phyloP scores from a whole-genome alignment of 192 early-diverging fungal species.

The Entomortierella beljakovae region DNA sequence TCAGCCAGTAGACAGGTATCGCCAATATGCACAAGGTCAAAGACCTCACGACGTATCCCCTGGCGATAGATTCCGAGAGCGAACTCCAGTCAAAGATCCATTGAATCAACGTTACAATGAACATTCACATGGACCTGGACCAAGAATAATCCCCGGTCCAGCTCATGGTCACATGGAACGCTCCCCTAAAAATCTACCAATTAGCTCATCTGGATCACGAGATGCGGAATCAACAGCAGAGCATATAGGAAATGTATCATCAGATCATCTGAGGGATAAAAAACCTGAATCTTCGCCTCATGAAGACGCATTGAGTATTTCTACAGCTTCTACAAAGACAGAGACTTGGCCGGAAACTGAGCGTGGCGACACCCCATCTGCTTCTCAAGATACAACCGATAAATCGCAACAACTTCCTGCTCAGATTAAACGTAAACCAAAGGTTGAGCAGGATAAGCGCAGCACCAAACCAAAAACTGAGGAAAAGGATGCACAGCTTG shows the following conservation, averaged over 20 bases:
- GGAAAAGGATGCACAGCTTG: slow-evolving; percentile 16
- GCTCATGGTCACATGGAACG: slow-evolving; percentile 5
- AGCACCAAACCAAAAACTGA: slow-evolving; percentile 23
- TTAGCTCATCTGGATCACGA: background rate
- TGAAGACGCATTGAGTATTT: slow-evolving; percentile 12
- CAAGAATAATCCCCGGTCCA: slow-evolving; percentile 16
- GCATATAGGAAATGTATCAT: background rate
- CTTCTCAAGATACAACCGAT: background rate
- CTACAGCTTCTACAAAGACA: slow-evolving; percentile 15
- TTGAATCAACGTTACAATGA: slow-evolving; percentile 6
- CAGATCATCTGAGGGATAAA: slow-evolving; percentile 6
- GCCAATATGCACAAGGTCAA: slow-evolving; percentile 19
- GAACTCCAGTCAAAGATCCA: slow-evolving; percentile 11
- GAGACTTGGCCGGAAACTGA: slow-evolving; percentile 13
- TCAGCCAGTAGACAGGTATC: slow-evolving; percentile 13
- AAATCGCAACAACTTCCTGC: background rate
- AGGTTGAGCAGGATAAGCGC: slow-evolving; percentile 31
- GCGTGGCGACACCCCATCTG: background rate
- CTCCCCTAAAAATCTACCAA: background rate
- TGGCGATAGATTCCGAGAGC: slow-evolving; percentile 8
- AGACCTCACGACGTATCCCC: slow-evolving; percentile 15
- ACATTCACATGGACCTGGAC: slow-evolving; percentile 15
- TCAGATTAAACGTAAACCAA: slow-evolving; percentile 36
- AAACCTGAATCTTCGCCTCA: background rate
- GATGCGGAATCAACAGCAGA: background rate